Evolutionary conservation across 495 filamentous ascomycete species (phyloP).

Genomic region (Glarea lozoyensis): DNA sequence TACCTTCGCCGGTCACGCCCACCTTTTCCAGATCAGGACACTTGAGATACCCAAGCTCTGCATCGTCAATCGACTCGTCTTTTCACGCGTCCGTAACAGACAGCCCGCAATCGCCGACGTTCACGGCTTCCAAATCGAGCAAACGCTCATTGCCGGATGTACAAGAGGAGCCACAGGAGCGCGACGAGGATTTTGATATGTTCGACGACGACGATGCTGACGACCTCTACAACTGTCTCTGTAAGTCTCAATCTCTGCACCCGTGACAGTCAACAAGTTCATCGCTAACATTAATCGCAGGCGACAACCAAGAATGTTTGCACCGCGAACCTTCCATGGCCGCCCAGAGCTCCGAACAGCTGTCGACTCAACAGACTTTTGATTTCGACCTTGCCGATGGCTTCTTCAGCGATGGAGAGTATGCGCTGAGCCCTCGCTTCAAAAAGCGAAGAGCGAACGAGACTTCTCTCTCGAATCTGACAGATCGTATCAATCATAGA

Average conservation of each 20-base stretch:
- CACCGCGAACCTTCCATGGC: constrained; percentile 17
- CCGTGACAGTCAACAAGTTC: too few relatives aligned
- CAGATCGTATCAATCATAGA: constrained; percentile 58
- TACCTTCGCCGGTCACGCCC: constrained; percentile 51
- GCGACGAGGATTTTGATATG: constrained; percentile 46
- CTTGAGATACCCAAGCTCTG: constrained; percentile 44
- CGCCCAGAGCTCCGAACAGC: constrained; percentile 18
- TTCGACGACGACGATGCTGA: constrained; percentile 27
- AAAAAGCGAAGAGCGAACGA: constrained; percentile 61
- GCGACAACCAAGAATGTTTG: constrained; percentile 20
- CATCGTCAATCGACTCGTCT: constrained; percentile 38
- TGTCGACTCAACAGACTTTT: constrained; percentile 20
- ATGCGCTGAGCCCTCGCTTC: constrained; percentile 34
- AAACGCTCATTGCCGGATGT: constrained; percentile 45
- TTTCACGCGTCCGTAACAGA: constrained; percentile 29
- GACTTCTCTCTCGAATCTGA: constrained; percentile 50
- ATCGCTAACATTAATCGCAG: constrained; percentile 14
- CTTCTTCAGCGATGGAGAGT: constrained; percentile 52
- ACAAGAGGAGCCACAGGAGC: constrained; percentile 43
- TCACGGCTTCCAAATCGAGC: constrained; percentile 29
- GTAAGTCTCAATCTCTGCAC: too few relatives aligned
- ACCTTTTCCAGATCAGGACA: constrained; percentile 49
- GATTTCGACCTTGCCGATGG: constrained; percentile 54
- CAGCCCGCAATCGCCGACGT: constrained; percentile 33
- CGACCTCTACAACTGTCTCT: constrained; percentile 41